These are phyloP conservation scores for Citrullus amarus DNA, from an alignment of 306 rosid genomes.

Conservation along the genomic window DNA sequence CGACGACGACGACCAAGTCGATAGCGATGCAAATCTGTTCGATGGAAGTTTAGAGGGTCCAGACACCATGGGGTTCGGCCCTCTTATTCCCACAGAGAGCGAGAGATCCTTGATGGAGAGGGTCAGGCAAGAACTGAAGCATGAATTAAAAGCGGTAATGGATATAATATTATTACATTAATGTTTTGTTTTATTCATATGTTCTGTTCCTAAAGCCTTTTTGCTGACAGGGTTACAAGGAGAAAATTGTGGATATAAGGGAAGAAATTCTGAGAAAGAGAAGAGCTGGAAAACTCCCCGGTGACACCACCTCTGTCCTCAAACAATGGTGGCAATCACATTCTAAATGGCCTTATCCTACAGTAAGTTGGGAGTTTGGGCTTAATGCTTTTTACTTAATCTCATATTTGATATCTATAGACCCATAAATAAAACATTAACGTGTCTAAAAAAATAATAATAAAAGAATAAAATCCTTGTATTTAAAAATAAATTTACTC, in stretches of 20 bases:
- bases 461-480: background rate
- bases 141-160: constrained; percentile 74
- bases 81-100: constrained; percentile 90
- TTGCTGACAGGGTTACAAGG: constrained; percentile 64
- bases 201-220: background rate
- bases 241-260: constrained; percentile 89
- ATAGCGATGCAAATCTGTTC: constrained; percentile 68
- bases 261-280: constrained; percentile 97
- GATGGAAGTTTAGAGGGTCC: constrained; percentile 71
- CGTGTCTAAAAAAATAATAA: no score
- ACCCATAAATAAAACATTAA: no score
- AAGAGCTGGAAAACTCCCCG: constrained; percentile 98
- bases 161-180: background rate
- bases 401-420: no score
- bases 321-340: constrained; percentile 98
- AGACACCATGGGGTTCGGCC: constrained; percentile 93
- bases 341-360: constrained; percentile 97
- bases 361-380: constrained; percentile 38
- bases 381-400: background rate
- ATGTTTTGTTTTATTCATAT: background rate
- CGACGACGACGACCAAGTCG: constrained; percentile 84
- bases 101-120: constrained; percentile 99
- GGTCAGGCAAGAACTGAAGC: constrained; percentile 91
- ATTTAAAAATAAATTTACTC: background rate
- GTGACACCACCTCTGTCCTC: constrained; percentile 92